Evolutionary conservation across 441 rosid genomes (phyloP), one percentile per base, ranked within the genome.

Genomic region (Croton setiger): DNA sequence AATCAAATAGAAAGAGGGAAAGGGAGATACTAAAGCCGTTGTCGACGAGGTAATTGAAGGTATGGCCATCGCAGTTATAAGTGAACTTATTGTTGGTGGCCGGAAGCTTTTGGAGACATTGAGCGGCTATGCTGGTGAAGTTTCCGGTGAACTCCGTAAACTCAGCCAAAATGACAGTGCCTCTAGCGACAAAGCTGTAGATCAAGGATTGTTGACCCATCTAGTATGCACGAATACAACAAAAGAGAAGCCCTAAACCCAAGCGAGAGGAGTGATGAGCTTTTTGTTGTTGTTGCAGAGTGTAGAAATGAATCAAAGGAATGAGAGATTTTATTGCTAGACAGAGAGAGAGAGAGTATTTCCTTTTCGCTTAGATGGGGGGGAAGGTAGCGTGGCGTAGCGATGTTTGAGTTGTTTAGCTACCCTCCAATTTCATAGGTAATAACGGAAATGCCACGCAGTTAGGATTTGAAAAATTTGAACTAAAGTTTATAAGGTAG

Each of bases 181-280:
- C 95, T 37, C 95, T 83, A 20, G 95, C 87, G 66, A 85, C 90
- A 64, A 85, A 85, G 79, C 90, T 79, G 85, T 89, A 89, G 83
- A 89, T 89, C 87, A 89, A 73, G 79, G 87, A 81, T 56, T 89
- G 92, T 70, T 89, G 95, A 35, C 87, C 90, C 95, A 89, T 83
- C 71, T 61, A 39, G 9, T 23, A 39, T 55, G 10, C 52, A 51
- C 59, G 6, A 58, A 51, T 51, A 33, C 37, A 18, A n/a, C 18
- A 49, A 47, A 20, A 15, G n/a, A 17, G 4, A 37, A 63, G 63
- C 78, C 75, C 73, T 70, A 68, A 57, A 27, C 53, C 64, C 67
- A 23, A 54, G 64, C 64, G 69, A 33, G 64, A 43, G 23, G 1
- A 73, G 59, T 21, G 44, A 21, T 3, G n/a, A 66, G 69, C 27